Evolutionary conservation across 305 asterid genomes (phyloP).

Genomic region (Rubia tinctorum): DNA sequence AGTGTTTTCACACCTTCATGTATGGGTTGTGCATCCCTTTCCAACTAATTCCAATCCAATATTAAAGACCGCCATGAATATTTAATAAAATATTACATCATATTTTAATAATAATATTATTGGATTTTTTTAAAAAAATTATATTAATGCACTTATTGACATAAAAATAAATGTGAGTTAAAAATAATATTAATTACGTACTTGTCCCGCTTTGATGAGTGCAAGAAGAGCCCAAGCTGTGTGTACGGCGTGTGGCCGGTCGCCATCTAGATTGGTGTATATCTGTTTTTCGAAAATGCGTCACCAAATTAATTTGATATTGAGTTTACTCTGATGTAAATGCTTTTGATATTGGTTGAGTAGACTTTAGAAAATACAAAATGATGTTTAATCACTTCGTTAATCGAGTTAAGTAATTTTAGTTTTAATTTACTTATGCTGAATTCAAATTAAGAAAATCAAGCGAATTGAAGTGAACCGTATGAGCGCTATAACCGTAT

Average conservation of each 20-base stretch:
- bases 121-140: too few relatives aligned
- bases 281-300: constrained; percentile 18
- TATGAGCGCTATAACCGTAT: too few relatives aligned
- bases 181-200: constrained; percentile 8
- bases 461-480: too few relatives aligned
- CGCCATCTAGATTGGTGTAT: constrained; percentile 36
- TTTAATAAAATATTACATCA: neutral
- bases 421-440: too few relatives aligned
- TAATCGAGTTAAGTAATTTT: too few relatives aligned
- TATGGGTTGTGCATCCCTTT: constrained; percentile 39
- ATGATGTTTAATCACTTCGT: too few relatives aligned
- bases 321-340: too few relatives aligned
- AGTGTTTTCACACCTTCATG: constrained; percentile 35
- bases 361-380: too few relatives aligned
- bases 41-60: constrained; percentile 5
- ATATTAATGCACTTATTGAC: neutral
- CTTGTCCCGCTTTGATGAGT: constrained; percentile 51
- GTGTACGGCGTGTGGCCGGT: constrained; percentile 42
- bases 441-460: too few relatives aligned
- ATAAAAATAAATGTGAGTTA: neutral
- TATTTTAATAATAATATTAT: neutral
- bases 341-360: too few relatives aligned
- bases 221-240: constrained; percentile 53
- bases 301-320: too few relatives aligned
- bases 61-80: neutral